These are phyloP conservation scores for Tylopilus intermedius DNA, from an alignment of 768 basidiomycete species.

Conservation along the genomic window DNA sequence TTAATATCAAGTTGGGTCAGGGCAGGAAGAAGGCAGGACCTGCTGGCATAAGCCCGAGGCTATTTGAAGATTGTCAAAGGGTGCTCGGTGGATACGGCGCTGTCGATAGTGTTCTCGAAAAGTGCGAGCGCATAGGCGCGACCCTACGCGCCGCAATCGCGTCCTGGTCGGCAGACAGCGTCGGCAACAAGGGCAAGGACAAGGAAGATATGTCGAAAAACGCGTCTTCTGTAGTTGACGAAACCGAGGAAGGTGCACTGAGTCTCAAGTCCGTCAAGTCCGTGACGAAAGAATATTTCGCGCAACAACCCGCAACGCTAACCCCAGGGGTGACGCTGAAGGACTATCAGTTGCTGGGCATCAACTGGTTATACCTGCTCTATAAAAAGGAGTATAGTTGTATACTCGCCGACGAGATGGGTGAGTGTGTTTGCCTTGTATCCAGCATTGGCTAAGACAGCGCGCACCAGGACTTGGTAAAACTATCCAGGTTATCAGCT, in stretches of 20 bases:
- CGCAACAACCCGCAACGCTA: slow-evolving; percentile 66
- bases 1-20: slow-evolving; percentile 71
- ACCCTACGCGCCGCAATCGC: slow-evolving; percentile 69
- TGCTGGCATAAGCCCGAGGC: slow-evolving; percentile 76
- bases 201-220: slow-evolving; percentile 30
- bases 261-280: slow-evolving; percentile 46
- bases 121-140: slow-evolving; percentile 83
- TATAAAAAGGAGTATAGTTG: slow-evolving; percentile 80
- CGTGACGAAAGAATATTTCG: slow-evolving; percentile 59
- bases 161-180: slow-evolving; percentile 56
- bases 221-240: slow-evolving; percentile 26
- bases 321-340: slow-evolving; percentile 72
- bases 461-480: slow-evolving; percentile 79
- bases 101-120: slow-evolving; percentile 83
- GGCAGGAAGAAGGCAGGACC: slow-evolving; percentile 84
- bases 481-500: slow-evolving; percentile 97
- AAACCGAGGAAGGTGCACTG: slow-evolving; percentile 59
- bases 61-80: slow-evolving; percentile 86
- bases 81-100: slow-evolving; percentile 82
- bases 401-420: slow-evolving; percentile 99
- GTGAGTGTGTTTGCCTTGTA: slow-evolving; percentile 40
- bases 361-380: slow-evolving; percentile 93
- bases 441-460: background rate
- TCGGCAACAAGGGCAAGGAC: slow-evolving; percentile 35
- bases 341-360: slow-evolving; percentile 95